Base-by-base conservation (phyloP, 495 filamentous ascomycete genomes). In the Xylaria venustula region DNA sequence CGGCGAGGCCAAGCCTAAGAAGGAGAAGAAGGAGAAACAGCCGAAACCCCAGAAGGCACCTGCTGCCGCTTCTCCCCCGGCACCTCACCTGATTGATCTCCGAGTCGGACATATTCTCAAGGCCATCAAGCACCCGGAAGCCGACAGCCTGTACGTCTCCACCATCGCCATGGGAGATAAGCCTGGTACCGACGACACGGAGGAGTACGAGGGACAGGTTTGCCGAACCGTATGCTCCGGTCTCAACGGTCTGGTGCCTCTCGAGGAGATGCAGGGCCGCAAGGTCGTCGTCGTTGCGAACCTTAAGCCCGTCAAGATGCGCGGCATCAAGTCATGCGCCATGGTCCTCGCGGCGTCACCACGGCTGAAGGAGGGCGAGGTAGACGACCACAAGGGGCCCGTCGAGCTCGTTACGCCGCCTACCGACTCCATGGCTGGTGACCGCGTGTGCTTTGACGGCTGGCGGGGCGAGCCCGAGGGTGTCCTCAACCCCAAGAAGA, bases 311-410 rank as follows among this genome's bases (percentile, higher is more conserved):
- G 94, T 97, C 64, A 97, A 93, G 67, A 98, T 98, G 94, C 88
- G 95, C 37, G 93, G 95, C 58, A 90, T 98, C 77, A 97, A 97
- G 80, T 94, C 90, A 48, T 84, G 80, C 36, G 94, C 94, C 58
- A 97, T 98, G 95, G 94, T 98, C 12, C 81, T 98, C 25, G 95
- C 95, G 15, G 94, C 94, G 15, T 97, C 93, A 12, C 94, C 93
- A 12, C 78, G 84, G 49, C 75, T 89, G 32, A 79, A 80, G 67
- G 90, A 93, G 67, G 93, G 91, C 25, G 89, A 86, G 63, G 89
- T 81, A 44, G 93, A 96, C 68, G 83, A 87, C 56, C 93, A 96
- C 79, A 87, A 86, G 65, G 92, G 93, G 3, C 91, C 91, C 25
- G 91, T 98, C 59, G 94, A 98, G 80, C 84, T 98, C 34, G 93